Base-by-base conservation (phyloP, 2,329 filamentous ascomycete species). In the Diaporthe ampelina region DNA sequence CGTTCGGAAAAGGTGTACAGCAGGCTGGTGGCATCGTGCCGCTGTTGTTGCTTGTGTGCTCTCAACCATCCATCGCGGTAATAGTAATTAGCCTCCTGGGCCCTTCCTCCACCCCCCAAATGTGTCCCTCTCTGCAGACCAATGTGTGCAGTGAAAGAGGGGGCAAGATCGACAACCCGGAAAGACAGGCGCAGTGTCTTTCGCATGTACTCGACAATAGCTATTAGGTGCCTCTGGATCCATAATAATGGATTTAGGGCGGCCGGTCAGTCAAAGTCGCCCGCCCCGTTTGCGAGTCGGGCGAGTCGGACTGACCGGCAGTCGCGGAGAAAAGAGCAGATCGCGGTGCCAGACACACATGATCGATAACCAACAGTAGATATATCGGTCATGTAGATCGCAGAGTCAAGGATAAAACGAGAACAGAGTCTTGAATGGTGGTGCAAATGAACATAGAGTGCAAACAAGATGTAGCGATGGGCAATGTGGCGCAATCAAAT, bases 261-360 rank as follows among this genome's bases (percentile, higher is more conserved):
- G 79, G 79, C 80, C 76, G 78, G 52, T 52, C 72, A 56, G 37
- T 63, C 56, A n/a, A 17, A 29, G 3, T 63, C 32, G 56, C 72
- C 32, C 72, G 24, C 72, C 54, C 26, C 43, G 54, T 40, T 26
- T 21, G 67, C 65, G 59, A 61, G 37, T 70, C 68, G 77, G 76
- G 79, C 32, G 48, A 81, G 79, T 77, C 78, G 80, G 84, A 81
- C 58, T 59, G 58, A 75, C 71, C 70, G 32, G 68, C 69, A 72
- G 54, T 72, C 37, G 72, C 65, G 68, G 57, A 70, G 69, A 75
- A 74, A 70, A 76, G 78, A 82, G 80, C 82, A 86, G 85, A 88
- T 88, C 87, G 87, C 86, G 89, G 88, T 90, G 85, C 89, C 87
- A 87, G 88, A 90, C 88, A 88, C 82, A 86, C 86, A 89, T 86